Evolutionary conservation across 176 grass and related monocot species (phyloP), one percentile per base, ranked within the genome.

Genomic region (Aegilops bicornis): DNA sequence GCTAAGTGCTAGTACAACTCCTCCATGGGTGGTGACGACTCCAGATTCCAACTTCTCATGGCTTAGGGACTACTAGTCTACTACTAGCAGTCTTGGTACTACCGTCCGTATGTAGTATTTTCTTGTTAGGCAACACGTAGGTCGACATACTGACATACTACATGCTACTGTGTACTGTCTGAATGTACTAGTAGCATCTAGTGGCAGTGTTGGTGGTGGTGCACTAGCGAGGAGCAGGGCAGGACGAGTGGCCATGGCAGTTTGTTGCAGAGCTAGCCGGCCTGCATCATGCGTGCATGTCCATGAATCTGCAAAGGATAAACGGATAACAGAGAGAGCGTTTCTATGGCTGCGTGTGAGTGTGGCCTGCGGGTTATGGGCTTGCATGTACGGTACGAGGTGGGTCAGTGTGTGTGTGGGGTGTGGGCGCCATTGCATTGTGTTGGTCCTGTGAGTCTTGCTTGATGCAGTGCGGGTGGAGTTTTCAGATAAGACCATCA

Each of bases 251-350:
- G 39, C 56, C 47, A 78, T 3, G 54, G 66, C 77, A 80, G 85
- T 23, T 45, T 16, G 37, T 47, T 63, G 77, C 85, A 86, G 37
- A 37, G 39, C 58, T 15, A 48, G 47, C 47, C 47, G 1, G 47
- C 47, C 16, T 29, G 47, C 72, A 76, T 76, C 72, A 47, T 47
- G 70, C 69, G 39, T 86, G 75, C 69, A 67, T 86, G 75, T 79
- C 75, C 77, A 78, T 43, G 60, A 1, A 43, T 67, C 64, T 59
- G 75, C 32, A 50, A 81, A 35, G 64, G 30, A 52, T 68, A 81
- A 50, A 31, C 1, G 8, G 8, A 9, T 17, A 20, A 2, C 61
- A 54, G 74, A 45, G 12, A 40, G 22, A 56, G 22, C 15, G 15
- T 52, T 52, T 52, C 15, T 52, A 0, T 52, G 48, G 15, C 48